Conservation (phyloP, 352 stramenopile genomes). For the Phytophthora brassicae region DNA sequence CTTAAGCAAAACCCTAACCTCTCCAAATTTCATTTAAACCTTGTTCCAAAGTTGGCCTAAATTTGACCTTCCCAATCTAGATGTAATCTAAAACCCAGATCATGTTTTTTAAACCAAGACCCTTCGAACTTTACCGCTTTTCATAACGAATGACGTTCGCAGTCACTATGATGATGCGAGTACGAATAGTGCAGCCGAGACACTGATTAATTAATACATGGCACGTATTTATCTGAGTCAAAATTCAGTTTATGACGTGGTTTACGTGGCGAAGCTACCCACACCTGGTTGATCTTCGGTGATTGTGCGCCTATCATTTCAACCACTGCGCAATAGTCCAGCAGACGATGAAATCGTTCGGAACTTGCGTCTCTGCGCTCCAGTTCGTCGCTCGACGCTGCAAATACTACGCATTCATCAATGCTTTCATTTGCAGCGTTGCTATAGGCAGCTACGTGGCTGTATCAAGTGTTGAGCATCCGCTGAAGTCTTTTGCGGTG, state of each 20-base stretch:
- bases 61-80: too few relatives aligned
- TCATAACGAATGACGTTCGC: too few relatives aligned
- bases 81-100: too few relatives aligned
- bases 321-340: slow-evolving; percentile 20
- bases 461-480: slow-evolving; percentile 7
- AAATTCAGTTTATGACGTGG: slow-evolving; percentile 27
- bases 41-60: too few relatives aligned
- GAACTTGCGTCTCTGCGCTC: slow-evolving; percentile 4
- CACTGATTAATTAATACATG: too few relatives aligned
- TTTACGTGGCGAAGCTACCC: slow-evolving; percentile 8
- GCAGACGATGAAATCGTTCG: slow-evolving; percentile 15
- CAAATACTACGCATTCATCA: slow-evolving; percentile 86
- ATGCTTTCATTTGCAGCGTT: slow-evolving; percentile 76
- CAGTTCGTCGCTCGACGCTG: slow-evolving; percentile 44
- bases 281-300: slow-evolving; percentile 2
- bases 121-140: too few relatives aligned
- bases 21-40: too few relatives aligned
- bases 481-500: slow-evolving; percentile 1
- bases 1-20: too few relatives aligned
- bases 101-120: too few relatives aligned
- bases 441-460: slow-evolving; percentile 35
- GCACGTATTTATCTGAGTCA: too few relatives aligned
- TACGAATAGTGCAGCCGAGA: too few relatives aligned
- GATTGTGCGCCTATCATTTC: slow-evolving; percentile 35
- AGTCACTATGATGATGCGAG: too few relatives aligned